A percentile compares a stretch with the other conserved stretches of the same genome.
These are phyloP conservation scores for Ustilago bromivora DNA, from an alignment of 1,284 basidiomycete genomes.

Conservation along the genomic window DNA sequence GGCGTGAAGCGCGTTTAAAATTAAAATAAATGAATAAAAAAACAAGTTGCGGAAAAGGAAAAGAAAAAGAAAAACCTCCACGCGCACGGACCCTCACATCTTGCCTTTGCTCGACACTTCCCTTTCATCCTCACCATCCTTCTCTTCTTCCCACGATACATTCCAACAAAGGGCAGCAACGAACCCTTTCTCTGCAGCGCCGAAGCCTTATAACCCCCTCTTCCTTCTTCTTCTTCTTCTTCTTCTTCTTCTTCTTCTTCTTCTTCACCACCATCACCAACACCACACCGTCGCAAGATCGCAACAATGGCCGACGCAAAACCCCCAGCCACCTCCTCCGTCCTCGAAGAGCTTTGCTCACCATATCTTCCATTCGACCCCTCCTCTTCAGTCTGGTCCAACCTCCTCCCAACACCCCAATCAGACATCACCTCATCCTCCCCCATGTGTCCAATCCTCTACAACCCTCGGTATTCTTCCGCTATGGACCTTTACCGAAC, in stretches of 20 bases:
- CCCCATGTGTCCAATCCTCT: slow-evolving; percentile 66
- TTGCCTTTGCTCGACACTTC: slow-evolving; percentile 15
- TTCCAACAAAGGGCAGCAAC: slow-evolving; percentile 6
- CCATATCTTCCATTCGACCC: slow-evolving; percentile 55
- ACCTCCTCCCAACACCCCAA: slow-evolving; percentile 57
- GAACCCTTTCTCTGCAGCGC: background rate
- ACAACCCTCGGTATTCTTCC: slow-evolving; percentile 55
- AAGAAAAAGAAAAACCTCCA: background rate
- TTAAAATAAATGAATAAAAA: slow-evolving; percentile 1
- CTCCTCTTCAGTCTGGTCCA: slow-evolving; percentile 50
- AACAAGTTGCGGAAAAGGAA: background rate
- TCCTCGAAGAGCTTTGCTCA: slow-evolving; percentile 29
- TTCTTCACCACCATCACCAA: slow-evolving; percentile 11
- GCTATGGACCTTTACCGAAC: slow-evolving; percentile 66
- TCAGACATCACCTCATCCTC: slow-evolving; percentile 49
- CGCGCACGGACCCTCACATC: slow-evolving; percentile 10
- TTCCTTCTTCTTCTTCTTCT: background rate
- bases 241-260: background rate
- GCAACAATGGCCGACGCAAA: slow-evolving; percentile 23
- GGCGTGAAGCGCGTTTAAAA: background rate
- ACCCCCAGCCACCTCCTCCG: slow-evolving; percentile 7
- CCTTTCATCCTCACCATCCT: background rate
- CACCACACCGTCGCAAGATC: background rate
- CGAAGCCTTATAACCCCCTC: background rate
- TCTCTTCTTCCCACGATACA: slow-evolving; percentile 9